Percentiles rank a stretch among this genome's conserved stretches.
Conservation (phyloP, 257 asterid genomes). For the Solanum chiquidenum region DNA sequence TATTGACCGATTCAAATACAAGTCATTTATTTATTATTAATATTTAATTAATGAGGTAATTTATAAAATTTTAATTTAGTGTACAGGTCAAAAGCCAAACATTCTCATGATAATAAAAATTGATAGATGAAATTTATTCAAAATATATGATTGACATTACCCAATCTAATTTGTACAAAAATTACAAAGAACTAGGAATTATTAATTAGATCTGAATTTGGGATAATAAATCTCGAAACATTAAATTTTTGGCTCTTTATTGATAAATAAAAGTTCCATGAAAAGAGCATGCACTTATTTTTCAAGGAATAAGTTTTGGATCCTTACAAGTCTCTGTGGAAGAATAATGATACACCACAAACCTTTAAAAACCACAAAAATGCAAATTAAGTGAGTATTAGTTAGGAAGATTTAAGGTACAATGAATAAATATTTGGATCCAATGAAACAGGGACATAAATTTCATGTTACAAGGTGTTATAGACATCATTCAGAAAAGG, state of each 20-base stretch:
- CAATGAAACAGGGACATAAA: background rate
- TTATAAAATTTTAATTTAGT: too few species aligned
- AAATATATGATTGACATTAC: background rate
- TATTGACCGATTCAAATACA: background rate
- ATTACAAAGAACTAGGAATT: background rate
- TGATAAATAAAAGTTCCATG: background rate
- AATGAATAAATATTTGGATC: background rate
- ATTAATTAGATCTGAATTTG: background rate
- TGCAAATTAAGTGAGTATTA: background rate
- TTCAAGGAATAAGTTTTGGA: background rate
- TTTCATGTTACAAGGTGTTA: background rate
- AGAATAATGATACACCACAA: background rate
- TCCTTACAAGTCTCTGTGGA: background rate
- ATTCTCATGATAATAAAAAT: background rate
- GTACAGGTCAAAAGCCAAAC: background rate
- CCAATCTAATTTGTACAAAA: background rate
- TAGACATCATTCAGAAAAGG: background rate
- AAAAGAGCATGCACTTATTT: background rate
- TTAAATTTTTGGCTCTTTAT: background rate
- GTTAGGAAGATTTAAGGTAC: background rate
- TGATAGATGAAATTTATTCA: background rate
- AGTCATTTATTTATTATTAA: too few species aligned
- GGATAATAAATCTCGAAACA: background rate
- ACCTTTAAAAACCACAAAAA: background rate
- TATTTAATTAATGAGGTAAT: background rate